Conservation (phyloP, 495 filamentous ascomycete genomes). For the Podospora anserina region DNA sequence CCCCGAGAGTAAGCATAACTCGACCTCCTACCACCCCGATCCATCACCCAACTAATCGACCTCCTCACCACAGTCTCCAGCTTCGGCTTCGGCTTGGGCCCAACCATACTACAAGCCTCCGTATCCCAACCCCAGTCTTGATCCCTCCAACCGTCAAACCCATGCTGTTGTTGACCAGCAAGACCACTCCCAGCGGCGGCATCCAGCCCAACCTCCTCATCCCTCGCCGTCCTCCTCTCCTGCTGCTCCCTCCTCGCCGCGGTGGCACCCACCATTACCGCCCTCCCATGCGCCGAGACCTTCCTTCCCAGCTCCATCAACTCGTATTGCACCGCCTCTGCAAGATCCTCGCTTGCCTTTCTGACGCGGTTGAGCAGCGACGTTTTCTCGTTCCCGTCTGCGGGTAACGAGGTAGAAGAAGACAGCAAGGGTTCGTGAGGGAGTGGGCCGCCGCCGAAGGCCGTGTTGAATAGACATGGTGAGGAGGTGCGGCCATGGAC, state of each 20-base stretch:
- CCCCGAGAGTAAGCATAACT: not conserved
- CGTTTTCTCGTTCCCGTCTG: not conserved
- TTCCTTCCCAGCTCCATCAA: conserved; percentile 16
- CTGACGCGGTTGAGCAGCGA: conserved; percentile 11
- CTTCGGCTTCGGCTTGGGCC: not conserved
- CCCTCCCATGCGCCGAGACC: conserved; percentile 10
- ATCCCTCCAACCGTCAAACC: not conserved
- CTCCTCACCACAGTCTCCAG: not conserved
- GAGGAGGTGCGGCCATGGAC: conserved; percentile 16
- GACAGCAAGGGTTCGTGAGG: conserved; percentile 11
- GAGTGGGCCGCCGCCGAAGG: conserved; percentile 13
- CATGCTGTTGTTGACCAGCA: not conserved
- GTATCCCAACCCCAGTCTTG: not conserved
- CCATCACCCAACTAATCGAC: not conserved
- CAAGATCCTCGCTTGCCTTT: conserved; percentile 16
- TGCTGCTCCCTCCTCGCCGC: not conserved
- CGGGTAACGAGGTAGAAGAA: not conserved
- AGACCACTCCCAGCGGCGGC: not conserved
- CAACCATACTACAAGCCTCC: not conserved
- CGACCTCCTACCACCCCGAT: not conserved
- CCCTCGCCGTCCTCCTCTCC: not conserved
- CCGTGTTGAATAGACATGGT: conserved; percentile 23
- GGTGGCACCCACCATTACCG: not conserved
- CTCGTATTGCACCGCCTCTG: conserved; percentile 16
- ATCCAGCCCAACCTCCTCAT: conserved; percentile 10